Base-by-base conservation (phyloP, 1,284 basidiomycete genomes). In the Golubevia pallescens region DNA sequence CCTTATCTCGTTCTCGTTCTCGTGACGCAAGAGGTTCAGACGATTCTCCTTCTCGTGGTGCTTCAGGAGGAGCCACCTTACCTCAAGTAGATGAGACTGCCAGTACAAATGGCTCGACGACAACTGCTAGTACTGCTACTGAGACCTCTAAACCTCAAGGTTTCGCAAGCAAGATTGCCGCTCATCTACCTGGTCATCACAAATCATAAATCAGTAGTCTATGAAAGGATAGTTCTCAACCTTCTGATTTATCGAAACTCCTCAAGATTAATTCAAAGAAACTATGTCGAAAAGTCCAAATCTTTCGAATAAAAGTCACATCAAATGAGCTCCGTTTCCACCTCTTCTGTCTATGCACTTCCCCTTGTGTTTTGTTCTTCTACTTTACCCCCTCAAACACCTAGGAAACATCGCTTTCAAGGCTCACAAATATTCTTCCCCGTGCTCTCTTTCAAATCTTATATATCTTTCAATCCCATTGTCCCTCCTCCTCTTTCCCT, bases 1-100 rank as follows among this genome's bases (percentile, higher is more conserved):
- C 73, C 24, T 62, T 78, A 10, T 83, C 77, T 16, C 71, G 79
- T 20, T 83, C 80, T 6, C 79, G 80, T 24, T 81, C 79, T 24
- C 75, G 80, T 24, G 80, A 83, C 24, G 70, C 79, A 10, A 68
- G 75, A 13, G 65, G 34, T 62, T 70, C 70, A 55, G 74, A 73
- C 51, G 68, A 69, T 14, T 68, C 68, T 34, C 75, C 70, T 38
- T 68, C 19, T 24, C 55, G 16, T 34, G 68, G 62, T 53, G 70
- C 7, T 67, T 69, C 38, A 64, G 76, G 70, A 42, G 67, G 63
- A 3, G 66, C 66, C 65, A 78, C 70, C 54, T 61, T 79, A n/a
- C 70, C 66, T 10, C 64, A 73, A 57, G 75, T 79, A 23, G 73
- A 79, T 23, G 77, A 79, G 58, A 65, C 56, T 20, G 23, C 61